Evolutionary conservation across 345 rosid species (phyloP), one percentile per base, ranked within the genome.

Genomic region (Turnera subulata): DNA sequence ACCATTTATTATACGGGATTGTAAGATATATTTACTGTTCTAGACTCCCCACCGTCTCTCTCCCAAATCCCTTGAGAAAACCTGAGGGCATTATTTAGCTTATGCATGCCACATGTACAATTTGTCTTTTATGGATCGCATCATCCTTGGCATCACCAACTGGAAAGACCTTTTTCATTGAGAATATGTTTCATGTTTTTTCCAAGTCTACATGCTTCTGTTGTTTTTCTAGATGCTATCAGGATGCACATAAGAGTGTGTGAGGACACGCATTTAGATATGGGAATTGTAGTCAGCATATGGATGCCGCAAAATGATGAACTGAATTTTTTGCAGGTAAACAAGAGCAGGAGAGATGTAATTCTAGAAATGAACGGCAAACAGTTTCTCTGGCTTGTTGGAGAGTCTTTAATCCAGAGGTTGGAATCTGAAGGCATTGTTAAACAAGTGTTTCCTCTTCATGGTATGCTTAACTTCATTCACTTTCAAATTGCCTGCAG

Each of bases 381-480:
- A 64, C 81, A 73, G 65, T 66, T 86, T 49, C 45, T 33, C 48
- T 89, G 98, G 96, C 67, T 75, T 61, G 76, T 65, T 32, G 87
- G 89, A 68, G 86, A 92, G 80, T 71, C 96, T 62, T 75, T 89
- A 60, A 55, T 83, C 57, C 69, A 48, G 61, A 83, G 59, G 65
- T 68, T 92, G 80, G 89, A 88, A 79, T 73, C 73, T 12, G 84
- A 79, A 60, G 79, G 85, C 57, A 73, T 84, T 26, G 79, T 86
- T 62, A 89, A 79, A 69, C 84, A 70, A 65, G 85, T 89, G 37
- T 92, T 92, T 66, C 95, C 93, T 43, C 68, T 86, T 55, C 98
- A 89, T 22, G 96, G 98, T 92, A 71, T 51, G 78, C 58, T 53
- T 50, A 55, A 51, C 64, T 61, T 17, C 17, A 24, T 56, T 43